Base-by-base conservation (phyloP, 2,329 filamentous ascomycete genomes). In the Sordariomycetes sp. region DNA sequence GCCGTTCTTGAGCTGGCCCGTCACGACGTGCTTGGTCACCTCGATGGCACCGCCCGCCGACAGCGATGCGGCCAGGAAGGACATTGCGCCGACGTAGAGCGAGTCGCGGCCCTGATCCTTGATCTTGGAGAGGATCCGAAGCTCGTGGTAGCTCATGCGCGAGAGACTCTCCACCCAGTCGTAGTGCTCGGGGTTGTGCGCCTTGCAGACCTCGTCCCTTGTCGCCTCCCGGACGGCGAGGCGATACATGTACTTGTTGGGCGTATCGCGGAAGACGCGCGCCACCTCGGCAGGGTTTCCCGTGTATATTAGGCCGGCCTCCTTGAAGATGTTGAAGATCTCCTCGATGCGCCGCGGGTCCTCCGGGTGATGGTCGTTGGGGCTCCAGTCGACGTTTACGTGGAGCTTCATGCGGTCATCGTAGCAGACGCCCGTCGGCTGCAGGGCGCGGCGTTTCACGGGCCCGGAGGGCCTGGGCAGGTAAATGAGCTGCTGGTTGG, bases 341-440 rank as follows among this genome's bases (percentile, higher is more conserved):
- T 89, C 86, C 64, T 91, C 89, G 59, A 99, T 96, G 15, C 94
- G 84, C 32, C 90, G 79, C 1, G 94, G 94, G 65, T 99, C 94
- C 69, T 99, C 94, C 0, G 94, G 94, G 65, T 99, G 94, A 55
- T 95, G 86, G 24, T 92, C 86, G 53, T 84, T 80, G 1, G 79
- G 78, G 20, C 80, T 82, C 65, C 83, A 86, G 67, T 89, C 85
- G 17, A 89, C 84, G 67, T 96, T 95, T 57, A 90, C 88, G 68
- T 99, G 94, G 60, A 95, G 87, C 60, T 94, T 90, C 94, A 99
- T 99, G 35, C 92, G 84, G 58, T 89, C 85, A 72, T 99, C 94
- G 67, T 97, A 99, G 62, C 89, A 92, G 60, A 87, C 83, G 3
- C 89, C 89, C 0, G 87, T 91, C 0, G 86, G 81, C 1, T 89